These are phyloP conservation scores for Sungouiella blattae DNA, from an alignment of 805 yeast species.

Conservation along the genomic window DNA sequence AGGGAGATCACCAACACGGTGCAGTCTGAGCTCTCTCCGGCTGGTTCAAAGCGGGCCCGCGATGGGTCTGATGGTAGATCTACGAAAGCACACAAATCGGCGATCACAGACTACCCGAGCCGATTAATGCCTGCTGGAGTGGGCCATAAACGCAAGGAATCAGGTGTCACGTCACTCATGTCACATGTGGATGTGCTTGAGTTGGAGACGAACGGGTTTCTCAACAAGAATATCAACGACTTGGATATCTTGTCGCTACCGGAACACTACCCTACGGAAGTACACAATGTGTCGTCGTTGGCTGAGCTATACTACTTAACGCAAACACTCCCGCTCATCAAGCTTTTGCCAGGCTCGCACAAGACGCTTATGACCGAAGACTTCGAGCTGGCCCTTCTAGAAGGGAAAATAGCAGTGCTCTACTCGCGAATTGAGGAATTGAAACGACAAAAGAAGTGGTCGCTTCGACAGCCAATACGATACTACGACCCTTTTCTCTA, in stretches of 20 bases:
- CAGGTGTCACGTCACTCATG: conserved; percentile 10
- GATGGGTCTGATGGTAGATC: not conserved
- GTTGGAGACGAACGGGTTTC: conserved; percentile 20
- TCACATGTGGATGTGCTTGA: conserved; percentile 20
- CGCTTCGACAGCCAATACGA: conserved; percentile 76
- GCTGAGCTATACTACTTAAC: conserved; percentile 85
- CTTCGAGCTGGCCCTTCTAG: conserved; percentile 79
- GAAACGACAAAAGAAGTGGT: conserved; percentile 85
- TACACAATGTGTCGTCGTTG: conserved; percentile 51
- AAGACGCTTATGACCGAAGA: conserved; percentile 82
- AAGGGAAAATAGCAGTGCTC: conserved; percentile 86
- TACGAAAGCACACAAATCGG: conserved; percentile 6
- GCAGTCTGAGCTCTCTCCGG: not conserved
- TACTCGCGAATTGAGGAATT: conserved; percentile 90
- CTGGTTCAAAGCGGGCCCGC: not conserved
- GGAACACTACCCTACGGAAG: conserved; percentile 38
- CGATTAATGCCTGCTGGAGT: conserved; percentile 5
- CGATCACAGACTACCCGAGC: conserved; percentile 6
- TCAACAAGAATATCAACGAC: conserved; percentile 24
- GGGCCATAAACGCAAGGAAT: not conserved
- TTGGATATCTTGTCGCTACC: conserved; percentile 39
- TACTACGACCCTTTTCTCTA: conserved; percentile 61
- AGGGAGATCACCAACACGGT: conserved; percentile 2
- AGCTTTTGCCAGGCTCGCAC: conserved; percentile 78
- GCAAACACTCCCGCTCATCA: conserved; percentile 81